A percentile compares a stretch with the other conserved stretches of the same genome.
Evolutionary conservation across 140 eudicot genomes (phyloP).

Genomic region (Anethum foeniculum): DNA sequence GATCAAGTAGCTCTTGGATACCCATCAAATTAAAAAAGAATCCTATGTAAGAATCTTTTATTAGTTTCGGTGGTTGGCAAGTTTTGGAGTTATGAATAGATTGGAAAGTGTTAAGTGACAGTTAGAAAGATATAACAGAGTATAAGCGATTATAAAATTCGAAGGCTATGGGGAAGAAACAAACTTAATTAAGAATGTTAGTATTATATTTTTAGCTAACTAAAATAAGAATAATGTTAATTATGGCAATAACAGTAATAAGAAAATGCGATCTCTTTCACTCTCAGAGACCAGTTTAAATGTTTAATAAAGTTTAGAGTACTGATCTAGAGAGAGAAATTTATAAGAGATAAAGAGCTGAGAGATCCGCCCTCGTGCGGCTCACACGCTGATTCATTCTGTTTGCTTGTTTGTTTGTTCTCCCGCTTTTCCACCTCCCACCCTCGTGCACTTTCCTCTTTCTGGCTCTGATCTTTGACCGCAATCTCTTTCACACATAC

Average conservation of each 20-base stretch:
- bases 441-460: constrained; percentile 37
- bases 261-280: background rate
- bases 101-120: background rate
- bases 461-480: constrained; percentile 44
- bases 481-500: background rate
- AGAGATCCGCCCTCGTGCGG: constrained; percentile 84
- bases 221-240: background rate
- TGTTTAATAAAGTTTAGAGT: background rate
- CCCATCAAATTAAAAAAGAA: background rate
- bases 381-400: constrained; percentile 70
- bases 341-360: constrained; percentile 25
- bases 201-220: background rate
- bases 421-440: constrained; percentile 20
- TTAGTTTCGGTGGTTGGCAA: background rate
- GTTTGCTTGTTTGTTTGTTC: constrained; percentile 35
- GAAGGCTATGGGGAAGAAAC: background rate
- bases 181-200: background rate
- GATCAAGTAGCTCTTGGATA: background rate
- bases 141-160: background rate
- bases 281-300: background rate
- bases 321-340: background rate
- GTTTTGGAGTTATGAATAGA: background rate
- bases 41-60: background rate
- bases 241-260: background rate
- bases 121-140: background rate